Conservation (phyloP, 352 stramenopile species). For the Lagenidium giganteum region DNA sequence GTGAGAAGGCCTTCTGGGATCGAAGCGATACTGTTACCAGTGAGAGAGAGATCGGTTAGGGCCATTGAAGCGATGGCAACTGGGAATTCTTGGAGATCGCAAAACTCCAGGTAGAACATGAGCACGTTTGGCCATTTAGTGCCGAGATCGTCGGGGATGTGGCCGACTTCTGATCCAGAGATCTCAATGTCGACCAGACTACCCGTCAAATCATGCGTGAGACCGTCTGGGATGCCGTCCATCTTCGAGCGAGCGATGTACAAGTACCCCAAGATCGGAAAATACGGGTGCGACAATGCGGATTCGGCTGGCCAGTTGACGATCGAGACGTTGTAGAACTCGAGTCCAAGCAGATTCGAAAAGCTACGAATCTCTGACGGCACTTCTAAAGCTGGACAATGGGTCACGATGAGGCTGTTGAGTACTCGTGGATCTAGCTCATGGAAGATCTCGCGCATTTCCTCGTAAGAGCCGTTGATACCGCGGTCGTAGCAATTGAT, state of each 20-base stretch:
- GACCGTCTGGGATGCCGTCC: constrained; percentile 19
- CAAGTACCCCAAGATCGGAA: constrained; percentile 21
- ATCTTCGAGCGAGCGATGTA: constrained; percentile 26
- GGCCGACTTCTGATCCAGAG: constrained; percentile 16
- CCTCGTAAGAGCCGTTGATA: constrained; percentile 14
- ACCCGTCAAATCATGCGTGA: constrained; percentile 23
- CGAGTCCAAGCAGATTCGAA: constrained; percentile 23
- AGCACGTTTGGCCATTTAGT: constrained; percentile 22
- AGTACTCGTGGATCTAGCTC: constrained; percentile 24
- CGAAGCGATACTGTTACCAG: constrained; percentile 30
- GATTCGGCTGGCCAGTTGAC: constrained; percentile 20
- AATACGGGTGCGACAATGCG: constrained; percentile 17
- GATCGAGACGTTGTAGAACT: constrained; percentile 42
- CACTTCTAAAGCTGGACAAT: constrained; percentile 26
- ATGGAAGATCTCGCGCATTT: constrained; percentile 18
- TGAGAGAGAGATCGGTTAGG: constrained; percentile 27
- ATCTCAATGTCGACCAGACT: constrained; percentile 34
- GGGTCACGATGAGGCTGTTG: constrained; percentile 39
- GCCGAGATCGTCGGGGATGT: constrained; percentile 20
- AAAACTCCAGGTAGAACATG: constrained; percentile 38
- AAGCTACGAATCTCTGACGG: constrained; percentile 22
- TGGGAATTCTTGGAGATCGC: constrained; percentile 24
- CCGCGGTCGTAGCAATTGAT: constrained; percentile 31
- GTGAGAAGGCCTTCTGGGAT: constrained; percentile 22
- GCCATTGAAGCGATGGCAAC: constrained; percentile 9